Evolutionary conservation across 306 rosid species (phyloP).

Genomic region (Cucurbita pepo): DNA sequence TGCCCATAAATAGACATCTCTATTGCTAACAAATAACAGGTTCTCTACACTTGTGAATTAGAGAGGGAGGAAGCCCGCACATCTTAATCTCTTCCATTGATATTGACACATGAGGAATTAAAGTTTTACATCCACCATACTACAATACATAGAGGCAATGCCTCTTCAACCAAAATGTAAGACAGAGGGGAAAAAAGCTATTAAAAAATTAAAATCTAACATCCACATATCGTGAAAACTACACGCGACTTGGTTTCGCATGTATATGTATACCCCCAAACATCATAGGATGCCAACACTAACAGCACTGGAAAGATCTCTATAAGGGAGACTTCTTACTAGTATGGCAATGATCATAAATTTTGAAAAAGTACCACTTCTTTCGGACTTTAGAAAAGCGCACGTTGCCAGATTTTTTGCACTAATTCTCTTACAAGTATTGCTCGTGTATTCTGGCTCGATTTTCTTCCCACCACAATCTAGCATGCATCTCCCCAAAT

Average conservation of each 20-base stretch:
- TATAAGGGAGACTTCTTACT: slow-evolving; percentile 30
- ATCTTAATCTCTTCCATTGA: slow-evolving; percentile 10
- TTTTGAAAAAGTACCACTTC: slow-evolving; percentile 14
- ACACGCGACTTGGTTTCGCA: not conserved
- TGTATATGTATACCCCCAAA: slow-evolving; percentile 19
- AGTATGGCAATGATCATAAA: slow-evolving; percentile 27
- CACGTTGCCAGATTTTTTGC: slow-evolving; percentile 10
- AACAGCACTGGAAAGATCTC: slow-evolving; percentile 30
- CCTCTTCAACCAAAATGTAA: slow-evolving; percentile 10
- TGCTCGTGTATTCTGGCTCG: slow-evolving; percentile 91
- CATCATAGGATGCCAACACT: slow-evolving; percentile 28
- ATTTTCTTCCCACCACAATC: slow-evolving; percentile 98
- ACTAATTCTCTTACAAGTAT: slow-evolving; percentile 35
- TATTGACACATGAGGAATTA: slow-evolving; percentile 18
- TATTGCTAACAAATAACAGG: not conserved
- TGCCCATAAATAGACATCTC: not conserved
- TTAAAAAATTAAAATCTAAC: slow-evolving; percentile 2
- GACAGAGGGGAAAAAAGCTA: slow-evolving; percentile 5
- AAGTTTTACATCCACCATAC: slow-evolving; percentile 36
- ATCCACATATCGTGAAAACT: not conserved
- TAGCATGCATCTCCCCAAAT: slow-evolving; percentile 93
- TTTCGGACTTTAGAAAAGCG: slow-evolving; percentile 17
- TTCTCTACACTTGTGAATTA: not conserved
- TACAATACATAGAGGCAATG: slow-evolving; percentile 17
- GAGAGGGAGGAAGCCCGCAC: not conserved